Percentiles rank a stretch among this genome's conserved stretches.
phyloP scores from a whole-genome alignment of 306 rosid genomes.

The Lotus japonicus region DNA sequence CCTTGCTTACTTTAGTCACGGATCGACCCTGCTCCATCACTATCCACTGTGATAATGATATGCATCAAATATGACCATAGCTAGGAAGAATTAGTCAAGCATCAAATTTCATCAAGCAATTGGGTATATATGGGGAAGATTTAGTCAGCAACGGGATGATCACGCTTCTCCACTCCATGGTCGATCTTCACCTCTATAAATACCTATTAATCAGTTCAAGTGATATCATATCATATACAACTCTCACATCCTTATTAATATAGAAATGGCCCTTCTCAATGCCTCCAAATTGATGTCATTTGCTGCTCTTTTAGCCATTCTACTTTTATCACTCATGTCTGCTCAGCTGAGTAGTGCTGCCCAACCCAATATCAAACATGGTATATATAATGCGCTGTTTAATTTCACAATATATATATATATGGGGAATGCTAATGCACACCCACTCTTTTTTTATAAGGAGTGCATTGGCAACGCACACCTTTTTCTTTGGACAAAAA shows the following conservation, averaged over 20 bases:
- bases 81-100: no score
- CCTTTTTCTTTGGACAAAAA: no score
- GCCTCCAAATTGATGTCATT: constrained; percentile 7
- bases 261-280: background rate
- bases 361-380: background rate
- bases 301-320: background rate
- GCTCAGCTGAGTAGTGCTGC: background rate
- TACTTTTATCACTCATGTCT: background rate
- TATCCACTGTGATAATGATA: no score
- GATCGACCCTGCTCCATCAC: no score
- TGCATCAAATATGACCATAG: no score
- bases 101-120: background rate
- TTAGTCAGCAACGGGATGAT: background rate
- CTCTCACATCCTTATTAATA: no score
- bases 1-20: no score
- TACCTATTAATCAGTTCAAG: background rate
- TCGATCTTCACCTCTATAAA: background rate
- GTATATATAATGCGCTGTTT: background rate
- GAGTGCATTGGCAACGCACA: no score
- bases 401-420: no score
- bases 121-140: background rate
- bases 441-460: no score
- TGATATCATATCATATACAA: background rate
- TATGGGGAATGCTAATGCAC: no score
- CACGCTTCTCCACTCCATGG: background rate